Evolutionary conservation across 2,329 filamentous ascomycete genomes (phyloP).

Genomic region (Scedosporium minutisporum): DNA sequence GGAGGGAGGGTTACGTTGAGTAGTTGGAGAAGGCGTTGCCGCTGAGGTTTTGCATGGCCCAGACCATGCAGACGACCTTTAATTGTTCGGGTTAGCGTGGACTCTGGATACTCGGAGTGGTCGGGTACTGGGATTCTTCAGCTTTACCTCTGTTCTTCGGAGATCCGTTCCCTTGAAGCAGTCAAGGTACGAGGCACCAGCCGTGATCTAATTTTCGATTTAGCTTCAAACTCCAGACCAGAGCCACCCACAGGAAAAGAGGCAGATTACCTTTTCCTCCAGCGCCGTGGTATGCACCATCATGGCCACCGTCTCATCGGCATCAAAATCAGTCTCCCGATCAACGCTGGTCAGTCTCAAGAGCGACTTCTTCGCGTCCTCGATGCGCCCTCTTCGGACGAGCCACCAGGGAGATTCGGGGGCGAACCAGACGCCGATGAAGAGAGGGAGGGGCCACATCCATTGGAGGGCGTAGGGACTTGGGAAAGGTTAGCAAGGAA

Average conservation of each 20-base stretch:
- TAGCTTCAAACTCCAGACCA: too few relatives aligned
- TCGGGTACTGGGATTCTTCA: neutral
- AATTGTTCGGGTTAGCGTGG: neutral
- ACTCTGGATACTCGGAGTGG: neutral
- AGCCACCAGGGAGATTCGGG: constrained; percentile 40
- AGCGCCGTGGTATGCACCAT: constrained; percentile 83
- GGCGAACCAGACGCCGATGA: constrained; percentile 15
- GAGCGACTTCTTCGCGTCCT: constrained; percentile 57
- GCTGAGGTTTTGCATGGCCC: constrained; percentile 54
- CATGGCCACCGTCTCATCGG: constrained; percentile 74
- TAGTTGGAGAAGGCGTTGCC: constrained; percentile 45
- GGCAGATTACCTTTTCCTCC: constrained; percentile 44
- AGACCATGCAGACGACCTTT: constrained; percentile 52
- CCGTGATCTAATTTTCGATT: constrained; percentile 39
- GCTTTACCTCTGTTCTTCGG: constrained; percentile 55
- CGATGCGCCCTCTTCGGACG: constrained; percentile 54
- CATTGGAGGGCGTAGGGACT: constrained; percentile 25
- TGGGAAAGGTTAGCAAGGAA: neutral
- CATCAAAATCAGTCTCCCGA: constrained; percentile 62
- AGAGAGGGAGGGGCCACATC: constrained; percentile 20
- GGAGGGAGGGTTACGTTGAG: too few relatives aligned
- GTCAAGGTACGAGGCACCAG: constrained; percentile 66
- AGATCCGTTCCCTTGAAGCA: constrained; percentile 75
- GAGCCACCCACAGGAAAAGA: neutral
- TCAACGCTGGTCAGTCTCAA: constrained; percentile 43